phyloP scores from a whole-genome alignment of 1,284 basidiomycete species.

The Phlebopus sp. region DNA sequence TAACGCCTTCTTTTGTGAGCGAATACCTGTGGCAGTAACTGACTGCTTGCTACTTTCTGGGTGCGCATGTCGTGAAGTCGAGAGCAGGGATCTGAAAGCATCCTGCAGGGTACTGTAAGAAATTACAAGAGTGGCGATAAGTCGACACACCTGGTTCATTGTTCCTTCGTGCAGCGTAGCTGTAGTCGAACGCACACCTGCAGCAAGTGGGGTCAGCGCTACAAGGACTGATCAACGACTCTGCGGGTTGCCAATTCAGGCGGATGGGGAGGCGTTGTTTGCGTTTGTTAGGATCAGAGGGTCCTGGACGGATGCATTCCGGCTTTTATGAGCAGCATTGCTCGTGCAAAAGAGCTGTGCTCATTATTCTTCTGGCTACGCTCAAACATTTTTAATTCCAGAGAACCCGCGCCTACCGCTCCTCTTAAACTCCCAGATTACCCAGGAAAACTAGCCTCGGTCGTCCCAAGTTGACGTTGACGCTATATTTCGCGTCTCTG shows the following conservation, averaged over 20 bases:
- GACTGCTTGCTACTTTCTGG: constrained; percentile 1
- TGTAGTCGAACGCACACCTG: background rate
- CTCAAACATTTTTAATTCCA: too few species aligned
- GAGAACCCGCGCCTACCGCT: too few species aligned
- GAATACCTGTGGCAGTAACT: constrained; percentile 6
- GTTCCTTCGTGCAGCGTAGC: background rate
- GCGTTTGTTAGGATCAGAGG: constrained; percentile 26
- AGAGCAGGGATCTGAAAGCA: constrained; percentile 38
- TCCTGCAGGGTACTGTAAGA: constrained; percentile 27
- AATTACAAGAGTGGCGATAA: background rate
- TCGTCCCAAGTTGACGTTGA: background rate
- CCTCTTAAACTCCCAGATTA: too few species aligned
- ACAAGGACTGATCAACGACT: background rate
- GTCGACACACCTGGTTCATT: constrained; percentile 29
- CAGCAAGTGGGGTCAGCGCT: background rate
- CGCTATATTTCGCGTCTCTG: background rate
- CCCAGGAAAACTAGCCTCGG: background rate
- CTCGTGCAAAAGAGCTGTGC: too few species aligned
- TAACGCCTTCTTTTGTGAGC: constrained; percentile 21
- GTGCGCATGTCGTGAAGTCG: constrained; percentile 21
- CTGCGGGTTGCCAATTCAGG: constrained; percentile 3
- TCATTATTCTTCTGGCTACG: too few species aligned
- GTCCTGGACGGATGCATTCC: constrained; percentile 3
- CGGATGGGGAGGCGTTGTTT: constrained; percentile 22
- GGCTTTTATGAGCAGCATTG: too few species aligned